Conservation (phyloP, 352 stramenopile species). For the Globisporangium viniferum region DNA sequence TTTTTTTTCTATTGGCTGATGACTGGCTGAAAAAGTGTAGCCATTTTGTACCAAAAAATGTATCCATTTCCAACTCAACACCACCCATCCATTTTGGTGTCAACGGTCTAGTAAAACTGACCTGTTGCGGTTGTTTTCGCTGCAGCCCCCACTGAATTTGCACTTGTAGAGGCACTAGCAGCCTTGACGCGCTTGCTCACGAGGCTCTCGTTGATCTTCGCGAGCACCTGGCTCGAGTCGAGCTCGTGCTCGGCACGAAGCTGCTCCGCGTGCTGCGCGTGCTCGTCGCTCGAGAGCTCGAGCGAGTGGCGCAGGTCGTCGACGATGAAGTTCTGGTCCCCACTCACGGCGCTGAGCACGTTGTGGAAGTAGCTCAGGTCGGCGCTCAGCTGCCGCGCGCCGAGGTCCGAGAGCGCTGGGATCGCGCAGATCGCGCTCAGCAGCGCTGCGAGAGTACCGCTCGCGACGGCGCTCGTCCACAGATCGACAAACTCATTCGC, state of each 20-base stretch:
- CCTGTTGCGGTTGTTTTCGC: neutral
- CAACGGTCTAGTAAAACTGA: neutral
- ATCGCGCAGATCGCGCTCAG: slow-evolving; percentile 56
- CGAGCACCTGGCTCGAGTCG: slow-evolving; percentile 30
- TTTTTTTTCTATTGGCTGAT: neutral
- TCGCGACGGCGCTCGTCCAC: slow-evolving; percentile 69
- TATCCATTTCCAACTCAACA: neutral
- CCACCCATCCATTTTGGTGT: neutral
- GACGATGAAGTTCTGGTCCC: slow-evolving; percentile 50
- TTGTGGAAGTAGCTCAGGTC: slow-evolving; percentile 83
- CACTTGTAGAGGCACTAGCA: neutral
- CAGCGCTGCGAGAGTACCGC: slow-evolving; percentile 54
- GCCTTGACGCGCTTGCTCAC: slow-evolving; percentile 25
- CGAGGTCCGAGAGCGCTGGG: slow-evolving; percentile 51
- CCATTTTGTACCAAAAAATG: neutral
- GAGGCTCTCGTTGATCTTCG: slow-evolving; percentile 48
- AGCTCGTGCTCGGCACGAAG: slow-evolving; percentile 24
- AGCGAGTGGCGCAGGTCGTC: slow-evolving; percentile 45
- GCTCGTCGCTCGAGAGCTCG: slow-evolving; percentile 29
- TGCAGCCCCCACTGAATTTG: neutral
- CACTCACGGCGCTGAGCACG: slow-evolving; percentile 68
- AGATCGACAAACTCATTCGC: slow-evolving; percentile 69
- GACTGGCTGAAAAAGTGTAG: neutral
- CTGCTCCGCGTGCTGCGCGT: slow-evolving; percentile 31
- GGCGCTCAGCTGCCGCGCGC: slow-evolving; percentile 53